These are phyloP conservation scores for Suillus luteus DNA, from an alignment of 768 basidiomycete species.

Conservation along the genomic window DNA sequence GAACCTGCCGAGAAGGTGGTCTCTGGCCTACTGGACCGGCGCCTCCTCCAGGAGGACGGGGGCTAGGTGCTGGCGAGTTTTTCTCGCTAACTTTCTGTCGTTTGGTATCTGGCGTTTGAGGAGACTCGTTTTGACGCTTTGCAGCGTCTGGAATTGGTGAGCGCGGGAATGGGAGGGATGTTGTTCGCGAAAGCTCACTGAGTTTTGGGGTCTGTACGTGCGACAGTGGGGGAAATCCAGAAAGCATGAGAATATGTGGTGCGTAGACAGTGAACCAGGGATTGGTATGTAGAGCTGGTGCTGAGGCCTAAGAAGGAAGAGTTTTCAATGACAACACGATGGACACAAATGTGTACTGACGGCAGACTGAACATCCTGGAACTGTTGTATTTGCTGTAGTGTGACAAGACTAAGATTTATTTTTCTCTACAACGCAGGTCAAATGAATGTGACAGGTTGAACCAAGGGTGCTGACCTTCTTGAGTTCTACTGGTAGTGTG, in stretches of 20 bases:
- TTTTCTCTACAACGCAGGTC: slow-evolving; percentile 47
- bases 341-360: slow-evolving; percentile 36
- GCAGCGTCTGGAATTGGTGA: slow-evolving; percentile 24
- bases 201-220: slow-evolving; percentile 25
- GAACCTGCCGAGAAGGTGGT: slow-evolving; percentile 6
- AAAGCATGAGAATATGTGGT: slow-evolving; percentile 47
- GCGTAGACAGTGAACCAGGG: slow-evolving; percentile 61
- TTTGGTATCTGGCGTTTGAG: slow-evolving; percentile 48
- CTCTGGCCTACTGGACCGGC: slow-evolving; percentile 5
- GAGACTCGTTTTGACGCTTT: slow-evolving; percentile 49
- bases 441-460: background rate
- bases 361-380: slow-evolving; percentile 51
- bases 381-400: slow-evolving; percentile 46
- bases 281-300: slow-evolving; percentile 33
- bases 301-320: slow-evolving; percentile 34
- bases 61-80: slow-evolving; percentile 3
- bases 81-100: slow-evolving; percentile 29
- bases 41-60: slow-evolving; percentile 3
- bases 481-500: slow-evolving; percentile 57
- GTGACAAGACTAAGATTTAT: slow-evolving; percentile 58
- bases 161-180: slow-evolving; percentile 10
- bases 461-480: slow-evolving; percentile 46
- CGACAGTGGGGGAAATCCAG: slow-evolving; percentile 43
- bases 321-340: background rate
- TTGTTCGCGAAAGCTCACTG: slow-evolving; percentile 32